Percentiles rank a stretch among this genome's conserved stretches.
These are phyloP conservation scores for Diophrys sp. DNA, from an alignment of 73 alveolate species.

Conservation along the genomic window DNA sequence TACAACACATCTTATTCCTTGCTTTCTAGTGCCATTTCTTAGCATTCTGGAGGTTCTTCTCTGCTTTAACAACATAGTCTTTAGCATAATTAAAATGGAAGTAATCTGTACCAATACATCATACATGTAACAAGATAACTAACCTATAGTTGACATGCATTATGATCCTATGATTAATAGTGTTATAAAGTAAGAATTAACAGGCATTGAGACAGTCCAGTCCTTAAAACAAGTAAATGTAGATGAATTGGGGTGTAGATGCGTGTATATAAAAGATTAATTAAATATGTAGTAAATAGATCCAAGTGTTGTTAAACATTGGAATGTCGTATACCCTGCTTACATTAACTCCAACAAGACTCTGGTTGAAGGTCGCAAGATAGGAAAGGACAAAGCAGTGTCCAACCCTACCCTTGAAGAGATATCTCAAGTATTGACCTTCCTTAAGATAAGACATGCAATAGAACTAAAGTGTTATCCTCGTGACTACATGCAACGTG, in stretches of 20 bases:
- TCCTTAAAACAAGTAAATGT: too few species aligned
- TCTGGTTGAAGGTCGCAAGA: constrained; percentile 10
- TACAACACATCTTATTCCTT: constrained; percentile 54
- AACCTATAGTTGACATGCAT: too few species aligned
- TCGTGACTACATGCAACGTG: constrained; percentile 11
- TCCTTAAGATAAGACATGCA: constrained; percentile 4
- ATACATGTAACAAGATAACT: too few species aligned
- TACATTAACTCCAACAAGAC: constrained; percentile 16
- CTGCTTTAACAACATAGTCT: constrained; percentile 52
- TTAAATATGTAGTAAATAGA: constrained; percentile 8
- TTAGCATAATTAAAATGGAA: too few species aligned
- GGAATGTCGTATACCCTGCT: constrained; percentile 31
- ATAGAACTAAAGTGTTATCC: constrained; percentile 25
- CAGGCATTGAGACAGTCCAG: too few species aligned
- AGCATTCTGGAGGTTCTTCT: constrained; percentile 32
- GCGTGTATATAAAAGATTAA: too few species aligned
- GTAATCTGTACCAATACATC: too few species aligned
- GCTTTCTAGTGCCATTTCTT: constrained; percentile 49
- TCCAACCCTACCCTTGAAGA: constrained; percentile 27
- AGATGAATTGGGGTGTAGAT: too few species aligned
- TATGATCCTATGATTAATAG: too few species aligned
- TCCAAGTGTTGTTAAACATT: constrained; percentile 5
- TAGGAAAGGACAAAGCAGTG: not conserved
- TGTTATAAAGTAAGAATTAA: too few species aligned
- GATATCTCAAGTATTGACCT: constrained; percentile 16